These are phyloP conservation scores for Tetrahymena elliotti DNA, from an alignment of 73 alveolate species.

Conservation along the genomic window DNA sequence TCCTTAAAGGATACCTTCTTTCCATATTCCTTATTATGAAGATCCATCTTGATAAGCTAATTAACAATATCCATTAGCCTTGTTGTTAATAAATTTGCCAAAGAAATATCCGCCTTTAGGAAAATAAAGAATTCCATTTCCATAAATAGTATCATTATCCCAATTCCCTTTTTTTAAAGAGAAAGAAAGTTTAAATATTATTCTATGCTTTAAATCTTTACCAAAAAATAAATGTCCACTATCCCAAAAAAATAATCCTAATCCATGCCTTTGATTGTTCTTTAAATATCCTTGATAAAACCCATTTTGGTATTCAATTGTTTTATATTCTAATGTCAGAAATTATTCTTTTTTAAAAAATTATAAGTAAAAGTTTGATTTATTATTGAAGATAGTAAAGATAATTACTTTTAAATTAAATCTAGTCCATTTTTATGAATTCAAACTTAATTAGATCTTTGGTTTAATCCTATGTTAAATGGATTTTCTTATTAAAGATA, in stretches of 20 bases:
- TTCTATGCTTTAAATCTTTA: neutral
- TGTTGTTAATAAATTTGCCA: neutral
- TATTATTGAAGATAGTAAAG: neutral
- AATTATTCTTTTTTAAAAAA: neutral
- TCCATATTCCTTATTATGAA: neutral
- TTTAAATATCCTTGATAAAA: neutral
- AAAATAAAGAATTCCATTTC: neutral
- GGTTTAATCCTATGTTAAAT: no score
- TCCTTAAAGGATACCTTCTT: neutral
- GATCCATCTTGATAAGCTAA: neutral
- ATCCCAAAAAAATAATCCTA: neutral
- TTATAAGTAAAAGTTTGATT: no score
- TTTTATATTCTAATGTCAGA: neutral
- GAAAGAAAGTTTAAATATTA: neutral
- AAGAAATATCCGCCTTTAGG: neutral
- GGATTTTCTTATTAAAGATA: no score
- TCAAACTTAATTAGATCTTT: no score
- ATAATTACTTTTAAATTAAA: neutral
- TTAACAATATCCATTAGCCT: neutral
- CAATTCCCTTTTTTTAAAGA: neutral
- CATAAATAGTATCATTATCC: neutral
- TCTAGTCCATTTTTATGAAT: neutral
- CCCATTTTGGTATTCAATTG: neutral
- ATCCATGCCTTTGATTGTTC: neutral
- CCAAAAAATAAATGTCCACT: neutral